phyloP scores from a whole-genome alignment of 73 alveolate genomes.

The Paramecium octaurelia region DNA sequence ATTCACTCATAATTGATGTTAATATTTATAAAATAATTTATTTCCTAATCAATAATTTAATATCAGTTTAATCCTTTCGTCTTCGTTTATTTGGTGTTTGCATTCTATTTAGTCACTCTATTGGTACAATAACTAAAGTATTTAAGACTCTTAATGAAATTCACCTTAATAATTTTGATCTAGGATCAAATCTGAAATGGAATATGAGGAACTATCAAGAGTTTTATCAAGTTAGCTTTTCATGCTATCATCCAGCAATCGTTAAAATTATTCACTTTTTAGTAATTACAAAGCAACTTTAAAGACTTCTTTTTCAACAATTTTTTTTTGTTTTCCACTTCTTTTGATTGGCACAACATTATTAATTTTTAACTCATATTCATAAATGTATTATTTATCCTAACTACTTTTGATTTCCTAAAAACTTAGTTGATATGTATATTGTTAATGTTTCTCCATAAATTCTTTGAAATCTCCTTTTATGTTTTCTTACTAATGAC shows the following conservation, averaged over 20 bases:
- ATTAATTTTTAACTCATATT: background rate
- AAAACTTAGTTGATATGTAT: background rate
- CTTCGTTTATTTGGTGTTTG: no score
- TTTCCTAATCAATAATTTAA: background rate
- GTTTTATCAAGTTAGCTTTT: background rate
- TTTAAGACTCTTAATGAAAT: background rate
- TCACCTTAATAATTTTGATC: background rate
- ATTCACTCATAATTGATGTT: background rate
- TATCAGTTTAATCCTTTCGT: background rate
- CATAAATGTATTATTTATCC: background rate
- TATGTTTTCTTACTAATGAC: background rate
- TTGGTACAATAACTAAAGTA: background rate
- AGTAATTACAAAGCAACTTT: background rate
- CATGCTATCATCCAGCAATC: background rate
- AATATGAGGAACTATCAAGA: background rate
- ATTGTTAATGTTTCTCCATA: background rate
- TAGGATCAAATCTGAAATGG: no score
- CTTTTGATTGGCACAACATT: background rate
- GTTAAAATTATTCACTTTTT: background rate
- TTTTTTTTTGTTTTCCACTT: background rate
- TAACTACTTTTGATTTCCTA: background rate
- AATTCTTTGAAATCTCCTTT: background rate
- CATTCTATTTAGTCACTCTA: no score
- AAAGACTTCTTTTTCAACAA: background rate
- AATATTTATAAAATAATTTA: background rate